Conservation (phyloP, 768 basidiomycete genomes). For the Lactarius trivialis region DNA sequence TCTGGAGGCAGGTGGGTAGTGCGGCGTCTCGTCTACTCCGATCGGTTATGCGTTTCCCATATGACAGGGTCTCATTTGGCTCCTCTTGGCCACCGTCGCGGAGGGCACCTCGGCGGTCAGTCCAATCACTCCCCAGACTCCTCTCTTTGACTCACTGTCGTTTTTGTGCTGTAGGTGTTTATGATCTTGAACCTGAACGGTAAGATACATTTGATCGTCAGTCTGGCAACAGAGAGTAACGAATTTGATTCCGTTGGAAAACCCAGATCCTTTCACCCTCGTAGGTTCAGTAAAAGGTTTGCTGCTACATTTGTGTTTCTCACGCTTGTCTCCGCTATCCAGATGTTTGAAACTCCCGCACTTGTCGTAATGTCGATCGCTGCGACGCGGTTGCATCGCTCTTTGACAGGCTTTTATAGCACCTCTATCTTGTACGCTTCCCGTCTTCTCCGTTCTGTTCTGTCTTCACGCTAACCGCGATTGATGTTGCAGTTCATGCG, state of each 20-base stretch:
- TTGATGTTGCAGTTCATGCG: neutral
- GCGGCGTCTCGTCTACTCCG: neutral
- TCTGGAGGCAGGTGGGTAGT: conserved; percentile 13
- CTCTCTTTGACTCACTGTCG: neutral
- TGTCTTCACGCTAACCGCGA: neutral
- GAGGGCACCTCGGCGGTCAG: neutral
- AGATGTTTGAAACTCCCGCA: conserved; percentile 1
- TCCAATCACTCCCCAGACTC: neutral
- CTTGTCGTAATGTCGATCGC: neutral
- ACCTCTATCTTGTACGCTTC: neutral
- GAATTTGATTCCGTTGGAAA: neutral
- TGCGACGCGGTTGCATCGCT: conserved; percentile 13
- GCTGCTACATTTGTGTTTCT: neutral
- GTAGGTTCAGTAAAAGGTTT: neutral
- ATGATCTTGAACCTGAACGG: conserved; percentile 1
- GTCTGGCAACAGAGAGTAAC: neutral
- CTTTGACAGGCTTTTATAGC: neutral
- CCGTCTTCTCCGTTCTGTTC: neutral
- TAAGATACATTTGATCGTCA: neutral
- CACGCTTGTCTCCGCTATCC: neutral
- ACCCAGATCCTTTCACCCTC: neutral
- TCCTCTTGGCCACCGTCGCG: neutral
- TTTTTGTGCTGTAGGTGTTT: neutral
- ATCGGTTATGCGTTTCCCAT: neutral
- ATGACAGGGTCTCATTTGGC: neutral